Base-by-base conservation (phyloP, 108 stramenopile genomes). In the Skeletonema potamos region DNA sequence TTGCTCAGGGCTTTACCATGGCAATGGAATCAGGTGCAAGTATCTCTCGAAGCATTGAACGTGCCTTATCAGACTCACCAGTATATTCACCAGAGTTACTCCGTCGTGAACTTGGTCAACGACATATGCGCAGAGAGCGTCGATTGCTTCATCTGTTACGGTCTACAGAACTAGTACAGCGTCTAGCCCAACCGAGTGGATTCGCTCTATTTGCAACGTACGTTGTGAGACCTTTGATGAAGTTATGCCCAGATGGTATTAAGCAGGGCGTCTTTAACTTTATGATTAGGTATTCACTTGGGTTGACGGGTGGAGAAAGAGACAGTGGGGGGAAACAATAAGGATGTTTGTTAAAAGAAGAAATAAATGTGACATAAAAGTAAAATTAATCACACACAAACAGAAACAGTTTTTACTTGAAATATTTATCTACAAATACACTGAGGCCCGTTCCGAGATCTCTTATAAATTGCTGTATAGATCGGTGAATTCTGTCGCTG, bases 1-100 rank as follows among this genome's bases (percentile, higher is more conserved):
- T 95, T 13, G 94, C 94, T 1, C 94, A 95, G 61, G 94, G 94
- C 2, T 89, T 92, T 64, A 92, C 94, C 18, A 73, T 92, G 13
- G 94, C 86, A 13, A 90, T 95, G 91, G 94, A 95, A 76, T 87
- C 84, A 34, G 90, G 87, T 2, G 84, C 88, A 20, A 82, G 72
- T 34, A 36, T 95, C 26, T 82, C 75, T 6, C 54, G 62, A 9
- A 78, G 82, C 11, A 46, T 90, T 32, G 76, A 81, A 54, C 55
- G 51, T 15, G 54, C 81, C 22, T 60, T 64, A 56, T 58, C 70
- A 11, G 51, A 62, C n/a, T 66, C 74, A 32, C 28, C 72, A 9
- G 68, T 54, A 8, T 90, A 87, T 74, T 81, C 83, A 55, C 87
- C 87, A 6, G 51, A 76, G 12, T 7, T 48, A 17, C 70, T 93